Conservation (phyloP, 306 rosid species). For the Erythrophleum fordii region DNA sequence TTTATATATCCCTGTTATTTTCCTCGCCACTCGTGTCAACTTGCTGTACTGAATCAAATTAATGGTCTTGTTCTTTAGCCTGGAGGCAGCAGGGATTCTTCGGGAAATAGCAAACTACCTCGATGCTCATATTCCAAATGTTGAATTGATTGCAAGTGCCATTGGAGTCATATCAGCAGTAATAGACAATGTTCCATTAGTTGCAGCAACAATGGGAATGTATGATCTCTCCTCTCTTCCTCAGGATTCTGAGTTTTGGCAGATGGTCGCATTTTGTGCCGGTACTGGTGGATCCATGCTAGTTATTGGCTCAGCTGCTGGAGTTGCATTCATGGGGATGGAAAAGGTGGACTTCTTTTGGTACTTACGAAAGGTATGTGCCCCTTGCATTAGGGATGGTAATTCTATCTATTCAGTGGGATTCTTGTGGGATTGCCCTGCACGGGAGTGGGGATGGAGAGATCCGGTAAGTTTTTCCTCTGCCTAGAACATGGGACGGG, state of each 20-base stretch:
- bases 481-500: no score
- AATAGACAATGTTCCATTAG: slow-evolving; percentile 92
- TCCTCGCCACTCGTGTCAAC: background rate
- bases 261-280: slow-evolving; percentile 84
- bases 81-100: slow-evolving; percentile 91
- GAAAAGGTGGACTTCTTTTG: slow-evolving; percentile 97
- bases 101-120: slow-evolving; percentile 88
- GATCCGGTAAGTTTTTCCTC: no score
- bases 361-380: slow-evolving; percentile 83
- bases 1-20: background rate
- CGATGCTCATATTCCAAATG: slow-evolving; percentile 69
- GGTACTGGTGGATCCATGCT: slow-evolving; percentile 99
- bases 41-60: slow-evolving; percentile 21
- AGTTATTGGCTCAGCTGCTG: slow-evolving; percentile 92
- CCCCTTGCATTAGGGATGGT: background rate
- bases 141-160: slow-evolving; percentile 76
- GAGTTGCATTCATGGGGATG: slow-evolving; percentile 99
- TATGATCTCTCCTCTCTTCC: slow-evolving; percentile 79
- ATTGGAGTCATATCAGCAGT: slow-evolving; percentile 87
- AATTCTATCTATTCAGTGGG: background rate
- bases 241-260: slow-evolving; percentile 96
- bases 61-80: slow-evolving; percentile 50
- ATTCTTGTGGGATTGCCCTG: no score
- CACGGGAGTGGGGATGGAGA: no score
- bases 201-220: slow-evolving; percentile 97